Conservation (phyloP, 495 filamentous ascomycete genomes). For the Bacidia gigantensis region DNA sequence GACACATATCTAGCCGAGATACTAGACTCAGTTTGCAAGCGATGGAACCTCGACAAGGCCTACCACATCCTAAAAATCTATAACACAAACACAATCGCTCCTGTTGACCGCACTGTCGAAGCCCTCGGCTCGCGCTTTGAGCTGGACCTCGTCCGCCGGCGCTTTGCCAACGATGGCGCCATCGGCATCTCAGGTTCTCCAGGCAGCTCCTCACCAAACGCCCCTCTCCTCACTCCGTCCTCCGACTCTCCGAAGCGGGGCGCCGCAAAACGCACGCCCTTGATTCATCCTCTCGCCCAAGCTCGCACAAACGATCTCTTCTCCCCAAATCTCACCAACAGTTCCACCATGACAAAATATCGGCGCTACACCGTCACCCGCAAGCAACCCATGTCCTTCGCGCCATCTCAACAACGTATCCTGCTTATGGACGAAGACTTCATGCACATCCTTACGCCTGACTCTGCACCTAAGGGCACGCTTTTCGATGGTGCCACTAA, state of each 20-base stretch:
- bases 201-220: conserved; percentile 67
- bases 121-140: conserved; percentile 73
- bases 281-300: conserved; percentile 66
- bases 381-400: conserved; percentile 88
- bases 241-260: conserved; percentile 22
- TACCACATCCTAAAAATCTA: conserved; percentile 80
- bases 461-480: conserved; percentile 27
- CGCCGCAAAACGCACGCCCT: conserved; percentile 17
- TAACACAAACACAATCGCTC: conserved; percentile 69
- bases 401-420: conserved; percentile 67
- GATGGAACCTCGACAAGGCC: conserved; percentile 78
- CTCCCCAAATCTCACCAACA: conserved; percentile 48
- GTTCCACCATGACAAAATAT: conserved; percentile 37
- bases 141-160: conserved; percentile 74
- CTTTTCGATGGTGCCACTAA: conserved; percentile 43
- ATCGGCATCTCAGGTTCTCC: conserved; percentile 65
- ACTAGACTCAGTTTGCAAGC: conserved; percentile 77
- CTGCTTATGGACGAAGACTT: conserved; percentile 91
- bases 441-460: conserved; percentile 80
- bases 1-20: conserved; percentile 93
- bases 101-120: conserved; percentile 76
- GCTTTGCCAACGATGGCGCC: conserved; percentile 68
- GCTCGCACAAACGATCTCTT: conserved; percentile 25
- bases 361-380: conserved; percentile 84
- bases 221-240: conserved; percentile 46